Base-by-base conservation (phyloP, 768 basidiomycete species). In the Paxillus involutus region DNA sequence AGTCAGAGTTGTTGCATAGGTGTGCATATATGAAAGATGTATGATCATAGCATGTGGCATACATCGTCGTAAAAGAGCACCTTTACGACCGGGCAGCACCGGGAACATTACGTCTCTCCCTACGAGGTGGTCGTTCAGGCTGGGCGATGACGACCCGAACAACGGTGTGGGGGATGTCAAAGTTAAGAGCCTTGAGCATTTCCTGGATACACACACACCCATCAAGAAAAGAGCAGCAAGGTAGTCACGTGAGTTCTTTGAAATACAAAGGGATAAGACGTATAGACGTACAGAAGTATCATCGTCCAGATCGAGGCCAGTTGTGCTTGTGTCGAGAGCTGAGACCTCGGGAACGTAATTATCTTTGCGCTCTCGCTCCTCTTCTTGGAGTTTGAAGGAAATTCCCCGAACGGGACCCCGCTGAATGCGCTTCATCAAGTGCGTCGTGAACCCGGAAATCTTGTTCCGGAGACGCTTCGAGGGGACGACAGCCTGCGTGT, bases 381-480 rank as follows among this genome's bases (percentile, higher is more conserved):
- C 97, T 71, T 98, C 97, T 74, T 99, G 97, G 64, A 99, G 89
- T 77, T 98, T 97, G 93, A 98, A 99, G 52, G 97, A 98, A 74
- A 99, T 99, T 66, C 97, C 97, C 61, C 94, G 93, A 60, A 99
- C 97, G 66, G 97, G 97, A 3, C 97, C 97, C 56, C 86, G 86
- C 76, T 97, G 94, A 68, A 99, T 99, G 69, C 97, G 94, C 84
- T 94, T 98, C 97, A 99, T 99, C 74, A 99, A 80, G 73, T 99
- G 97, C 67, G 97, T 99, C 56, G 97, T 99, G 86, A 98, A 99
- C 44, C 97, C 97, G 11, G 96, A 88, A 70, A 99, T 90, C 84
- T 99, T 99, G 91, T 99, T 99, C 72, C 97, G 87, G 66, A 99
- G 86, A 64, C 96, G 93, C 80, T 99, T 98, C 52, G 97, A 98